Evolutionary conservation across 129 eudicot genomes (phyloP).

Genomic region (Mikania micrantha): DNA sequence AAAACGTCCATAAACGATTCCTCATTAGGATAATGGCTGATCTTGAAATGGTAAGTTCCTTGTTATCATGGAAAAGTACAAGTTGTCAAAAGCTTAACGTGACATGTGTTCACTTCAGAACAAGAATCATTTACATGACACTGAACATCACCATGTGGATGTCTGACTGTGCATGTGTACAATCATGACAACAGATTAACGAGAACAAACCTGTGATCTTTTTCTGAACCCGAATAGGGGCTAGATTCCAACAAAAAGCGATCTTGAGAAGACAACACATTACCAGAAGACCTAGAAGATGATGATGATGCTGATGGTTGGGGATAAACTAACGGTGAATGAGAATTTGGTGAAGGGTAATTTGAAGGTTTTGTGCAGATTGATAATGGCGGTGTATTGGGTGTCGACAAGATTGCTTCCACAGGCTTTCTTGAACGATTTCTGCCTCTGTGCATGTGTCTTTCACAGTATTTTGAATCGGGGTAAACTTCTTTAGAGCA

Average conservation of each 20-base stretch:
- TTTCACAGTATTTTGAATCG: constrained; percentile 7
- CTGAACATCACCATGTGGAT: constrained; percentile 29
- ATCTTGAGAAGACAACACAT: constrained; percentile 36
- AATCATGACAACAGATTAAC: constrained; percentile 29
- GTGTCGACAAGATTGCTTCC: constrained; percentile 1
- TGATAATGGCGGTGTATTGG: background rate
- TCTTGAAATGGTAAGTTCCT: constrained; percentile 14
- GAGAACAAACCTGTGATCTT: constrained; percentile 38
- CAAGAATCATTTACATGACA: constrained; percentile 32
- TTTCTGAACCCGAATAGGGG: constrained; percentile 37
- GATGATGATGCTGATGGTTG: constrained; percentile 35
- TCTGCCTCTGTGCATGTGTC: constrained; percentile 47
- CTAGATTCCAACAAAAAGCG: constrained; percentile 53
- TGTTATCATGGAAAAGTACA: constrained; percentile 26
- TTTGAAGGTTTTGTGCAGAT: background rate
- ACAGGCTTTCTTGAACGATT: constrained; percentile 14
- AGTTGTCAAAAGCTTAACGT: constrained; percentile 17
- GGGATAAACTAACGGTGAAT: constrained; percentile 31
- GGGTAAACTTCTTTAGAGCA: constrained; percentile 17
- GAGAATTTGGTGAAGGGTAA: constrained; percentile 5
- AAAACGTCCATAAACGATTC: background rate
- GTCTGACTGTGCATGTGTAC: constrained; percentile 32
- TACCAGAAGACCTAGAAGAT: constrained; percentile 32
- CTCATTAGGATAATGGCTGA: constrained; percentile 9
- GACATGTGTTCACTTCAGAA: constrained; percentile 21